Evolutionary conservation across 2,329 filamentous ascomycete species (phyloP).

Genomic region (Botrytis sinoallii): DNA sequence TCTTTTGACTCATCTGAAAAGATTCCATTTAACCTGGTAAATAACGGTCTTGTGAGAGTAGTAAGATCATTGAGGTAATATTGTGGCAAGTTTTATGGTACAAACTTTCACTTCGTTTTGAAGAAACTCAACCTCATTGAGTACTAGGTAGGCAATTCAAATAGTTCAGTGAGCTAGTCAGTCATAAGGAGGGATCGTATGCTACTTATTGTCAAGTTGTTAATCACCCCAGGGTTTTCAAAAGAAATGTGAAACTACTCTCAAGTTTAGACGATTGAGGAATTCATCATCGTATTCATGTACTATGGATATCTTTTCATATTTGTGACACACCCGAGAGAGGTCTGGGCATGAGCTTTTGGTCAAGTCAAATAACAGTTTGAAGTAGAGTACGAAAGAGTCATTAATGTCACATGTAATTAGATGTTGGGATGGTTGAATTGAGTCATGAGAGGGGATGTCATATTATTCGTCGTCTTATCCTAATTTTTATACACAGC

Average conservation of each 20-base stretch:
- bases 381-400: background rate
- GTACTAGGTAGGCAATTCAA: background rate
- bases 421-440: background rate
- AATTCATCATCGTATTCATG: background rate
- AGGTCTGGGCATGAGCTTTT: background rate
- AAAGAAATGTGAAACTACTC: background rate
- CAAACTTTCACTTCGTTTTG: background rate
- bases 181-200: background rate
- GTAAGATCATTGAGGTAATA: background rate
- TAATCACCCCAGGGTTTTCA: background rate
- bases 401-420: background rate
- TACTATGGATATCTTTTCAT: background rate
- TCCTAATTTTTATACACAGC: constrained; percentile 42
- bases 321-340: background rate
- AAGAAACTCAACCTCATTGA: background rate
- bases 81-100: background rate
- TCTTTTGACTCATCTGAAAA: background rate
- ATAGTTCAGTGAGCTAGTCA: background rate
- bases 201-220: background rate
- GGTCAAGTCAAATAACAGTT: background rate
- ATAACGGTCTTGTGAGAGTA: background rate
- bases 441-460: constrained; percentile 52
- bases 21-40: too few relatives aligned
- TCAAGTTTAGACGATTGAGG: background rate
- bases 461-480: constrained; percentile 53